Evolutionary conservation across 176 grass and related monocot species (phyloP).

Genomic region (Oryza officinalis): DNA sequence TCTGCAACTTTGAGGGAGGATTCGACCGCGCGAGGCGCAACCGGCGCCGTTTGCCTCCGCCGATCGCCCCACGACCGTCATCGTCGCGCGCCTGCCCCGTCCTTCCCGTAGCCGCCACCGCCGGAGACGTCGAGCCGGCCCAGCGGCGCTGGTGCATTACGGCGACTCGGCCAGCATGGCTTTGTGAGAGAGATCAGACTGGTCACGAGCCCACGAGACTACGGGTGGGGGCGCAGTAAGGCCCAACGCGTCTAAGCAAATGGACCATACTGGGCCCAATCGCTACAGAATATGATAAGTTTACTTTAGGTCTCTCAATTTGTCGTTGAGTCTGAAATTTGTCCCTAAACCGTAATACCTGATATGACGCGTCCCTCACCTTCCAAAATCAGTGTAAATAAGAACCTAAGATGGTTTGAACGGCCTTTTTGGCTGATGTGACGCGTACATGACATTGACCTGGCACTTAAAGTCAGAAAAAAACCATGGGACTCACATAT

Average conservation of each 20-base stretch:
- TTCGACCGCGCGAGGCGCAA: constrained; percentile 39
- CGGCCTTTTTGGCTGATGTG: too few species aligned
- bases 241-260: background rate
- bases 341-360: too few species aligned
- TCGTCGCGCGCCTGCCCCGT: constrained; percentile 35
- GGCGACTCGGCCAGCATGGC: constrained; percentile 42
- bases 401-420: too few species aligned
- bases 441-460: too few species aligned
- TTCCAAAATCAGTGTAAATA: too few species aligned
- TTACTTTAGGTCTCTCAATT: too few species aligned
- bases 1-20: constrained; percentile 37
- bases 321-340: too few species aligned
- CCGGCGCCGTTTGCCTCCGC: constrained; percentile 32
- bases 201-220: background rate
- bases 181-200: background rate
- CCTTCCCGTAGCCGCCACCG: constrained; percentile 14
- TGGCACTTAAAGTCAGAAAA: too few species aligned
- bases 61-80: constrained; percentile 21
- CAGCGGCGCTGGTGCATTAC: constrained; percentile 29
- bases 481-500: too few species aligned
- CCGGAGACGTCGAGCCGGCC: constrained; percentile 45
- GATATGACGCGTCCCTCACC: too few species aligned
- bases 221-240: too few species aligned
- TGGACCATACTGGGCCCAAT: background rate
- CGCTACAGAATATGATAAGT: too few species aligned